phyloP scores from a whole-genome alignment of 805 yeast species.

The Hanseniaspora pseudoguilliermondii region DNA sequence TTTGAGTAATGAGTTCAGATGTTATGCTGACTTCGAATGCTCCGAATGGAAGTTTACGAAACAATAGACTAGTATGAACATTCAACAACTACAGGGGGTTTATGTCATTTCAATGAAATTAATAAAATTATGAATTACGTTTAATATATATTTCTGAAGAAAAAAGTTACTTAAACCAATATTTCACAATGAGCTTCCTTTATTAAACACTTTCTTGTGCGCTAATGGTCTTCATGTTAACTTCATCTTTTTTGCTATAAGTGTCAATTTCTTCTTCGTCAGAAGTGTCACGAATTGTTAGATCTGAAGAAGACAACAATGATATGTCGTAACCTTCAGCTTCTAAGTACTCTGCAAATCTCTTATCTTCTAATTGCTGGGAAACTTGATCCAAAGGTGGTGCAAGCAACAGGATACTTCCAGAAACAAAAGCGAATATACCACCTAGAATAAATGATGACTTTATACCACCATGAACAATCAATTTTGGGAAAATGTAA shows the following conservation, averaged over 20 bases:
- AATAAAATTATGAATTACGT: background rate
- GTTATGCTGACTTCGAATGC: conserved; percentile 71
- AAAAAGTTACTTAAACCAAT: background rate
- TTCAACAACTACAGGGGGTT: no score
- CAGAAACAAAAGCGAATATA: conserved; percentile 49
- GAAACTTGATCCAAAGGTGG: conserved; percentile 80
- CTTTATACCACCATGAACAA: conserved; percentile 44
- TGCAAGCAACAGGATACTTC: conserved; percentile 28
- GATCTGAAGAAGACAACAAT: background rate
- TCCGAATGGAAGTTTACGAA: conserved; percentile 44
- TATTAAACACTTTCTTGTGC: conserved; percentile 2
- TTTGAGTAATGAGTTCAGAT: conserved; percentile 73
- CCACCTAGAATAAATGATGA: conserved; percentile 22
- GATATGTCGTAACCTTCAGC: conserved; percentile 56
- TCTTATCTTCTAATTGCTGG: conserved; percentile 61
- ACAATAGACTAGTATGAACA: background rate
- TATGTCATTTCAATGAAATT: background rate
- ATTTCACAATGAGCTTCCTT: background rate
- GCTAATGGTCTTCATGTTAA: background rate
- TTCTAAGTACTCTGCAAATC: conserved; percentile 53
- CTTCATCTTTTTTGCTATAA: background rate
- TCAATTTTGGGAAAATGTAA: conserved; percentile 74
- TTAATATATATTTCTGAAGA: background rate
- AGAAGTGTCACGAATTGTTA: no score
- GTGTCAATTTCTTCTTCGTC: background rate